Evolutionary conservation across 176 grass and related monocot species (phyloP).

Genomic region (Paspalum vaginatum): DNA sequence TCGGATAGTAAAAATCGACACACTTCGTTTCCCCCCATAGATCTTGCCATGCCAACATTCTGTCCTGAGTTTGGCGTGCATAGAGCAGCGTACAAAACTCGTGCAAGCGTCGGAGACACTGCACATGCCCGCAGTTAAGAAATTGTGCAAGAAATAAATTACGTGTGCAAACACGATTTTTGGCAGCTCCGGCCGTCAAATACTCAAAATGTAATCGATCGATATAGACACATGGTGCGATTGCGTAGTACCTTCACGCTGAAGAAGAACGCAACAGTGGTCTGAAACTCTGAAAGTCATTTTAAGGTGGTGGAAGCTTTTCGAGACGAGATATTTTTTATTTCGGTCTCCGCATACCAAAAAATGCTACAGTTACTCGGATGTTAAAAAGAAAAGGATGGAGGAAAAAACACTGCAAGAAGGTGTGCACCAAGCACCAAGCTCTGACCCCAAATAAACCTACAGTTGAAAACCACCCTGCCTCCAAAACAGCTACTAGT

Average conservation of each 20-base stretch:
- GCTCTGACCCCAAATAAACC: not conserved
- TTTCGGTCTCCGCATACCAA: not conserved
- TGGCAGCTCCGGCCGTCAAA: not conserved
- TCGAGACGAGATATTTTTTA: not conserved
- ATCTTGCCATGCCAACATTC: slow-evolving; percentile 10
- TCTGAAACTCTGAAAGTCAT: not conserved
- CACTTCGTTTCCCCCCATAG: not conserved
- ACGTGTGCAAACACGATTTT: not conserved
- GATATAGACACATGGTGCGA: not conserved
- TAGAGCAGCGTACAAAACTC: slow-evolving; percentile 8
- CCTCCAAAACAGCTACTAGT: no score
- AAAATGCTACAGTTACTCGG: not conserved
- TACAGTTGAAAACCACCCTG: not conserved
- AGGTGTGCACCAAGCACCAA: not conserved
- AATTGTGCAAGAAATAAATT: no score
- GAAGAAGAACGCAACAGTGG: not conserved
- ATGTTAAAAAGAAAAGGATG: not conserved
- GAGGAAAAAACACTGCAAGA: not conserved
- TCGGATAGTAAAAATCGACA: not conserved
- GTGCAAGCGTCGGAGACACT: not conserved
- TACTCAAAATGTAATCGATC: not conserved
- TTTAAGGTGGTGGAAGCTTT: not conserved
- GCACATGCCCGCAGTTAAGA: no score
- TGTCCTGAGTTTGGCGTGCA: not conserved
- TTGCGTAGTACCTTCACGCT: not conserved